phyloP scores from a whole-genome alignment of 345 rosid genomes.

The Boechera stricta region DNA sequence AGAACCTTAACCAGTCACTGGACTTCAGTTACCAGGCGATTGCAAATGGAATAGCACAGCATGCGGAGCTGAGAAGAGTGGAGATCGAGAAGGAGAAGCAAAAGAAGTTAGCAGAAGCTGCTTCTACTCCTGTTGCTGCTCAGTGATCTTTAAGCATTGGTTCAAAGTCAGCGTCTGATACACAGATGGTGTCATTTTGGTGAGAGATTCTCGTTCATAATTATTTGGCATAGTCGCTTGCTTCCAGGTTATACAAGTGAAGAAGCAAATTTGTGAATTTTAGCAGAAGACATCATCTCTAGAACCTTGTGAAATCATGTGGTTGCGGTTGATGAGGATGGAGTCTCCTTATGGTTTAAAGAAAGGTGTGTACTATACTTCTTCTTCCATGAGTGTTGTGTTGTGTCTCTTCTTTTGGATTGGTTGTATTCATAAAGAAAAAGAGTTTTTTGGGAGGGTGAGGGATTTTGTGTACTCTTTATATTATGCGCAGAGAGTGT shows the following conservation, averaged over 20 bases:
- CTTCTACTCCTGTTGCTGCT: conserved; percentile 22
- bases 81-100: conserved; percentile 91
- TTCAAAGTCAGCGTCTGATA: conserved; percentile 21
- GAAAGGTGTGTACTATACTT: conserved; percentile 30
- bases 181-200: conserved; percentile 34
- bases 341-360: conserved; percentile 32
- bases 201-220: conserved; percentile 36
- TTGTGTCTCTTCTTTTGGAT: conserved; percentile 30
- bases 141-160: conserved; percentile 21
- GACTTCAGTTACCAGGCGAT: conserved; percentile 87
- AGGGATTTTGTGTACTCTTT: conserved; percentile 31
- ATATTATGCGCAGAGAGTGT: conserved; percentile 9
- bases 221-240: conserved; percentile 16
- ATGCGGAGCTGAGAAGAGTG: conserved; percentile 89
- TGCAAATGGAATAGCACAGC: conserved; percentile 89
- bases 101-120: conserved; percentile 65
- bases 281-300: background rate
- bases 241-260: conserved; percentile 32
- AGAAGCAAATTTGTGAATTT: conserved; percentile 35
- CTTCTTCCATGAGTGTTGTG: conserved; percentile 22
- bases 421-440: conserved; percentile 33
- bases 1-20: conserved; percentile 78
- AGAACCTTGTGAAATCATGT: conserved; percentile 27
- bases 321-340: conserved; percentile 39
- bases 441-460: background rate